These are phyloP conservation scores for Sporisorium reilianum DNA, from an alignment of 1,284 basidiomycete genomes.

Conservation along the genomic window DNA sequence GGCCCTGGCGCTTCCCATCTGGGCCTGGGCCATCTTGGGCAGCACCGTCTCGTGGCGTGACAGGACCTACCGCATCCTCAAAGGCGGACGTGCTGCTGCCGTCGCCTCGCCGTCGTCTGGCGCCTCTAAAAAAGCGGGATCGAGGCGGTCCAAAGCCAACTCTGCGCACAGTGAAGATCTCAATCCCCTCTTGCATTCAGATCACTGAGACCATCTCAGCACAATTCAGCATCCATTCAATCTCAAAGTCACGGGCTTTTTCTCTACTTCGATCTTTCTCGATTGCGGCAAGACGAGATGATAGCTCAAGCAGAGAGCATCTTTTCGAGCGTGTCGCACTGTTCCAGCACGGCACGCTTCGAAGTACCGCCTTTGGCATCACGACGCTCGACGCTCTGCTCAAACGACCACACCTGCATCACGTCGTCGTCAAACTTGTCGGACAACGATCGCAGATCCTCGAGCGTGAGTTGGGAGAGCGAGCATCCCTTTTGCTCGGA, in stretches of 20 bases:
- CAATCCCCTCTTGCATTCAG: conserved; percentile 27
- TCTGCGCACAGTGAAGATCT: conserved; percentile 14
- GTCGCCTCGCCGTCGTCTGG: conserved; percentile 18
- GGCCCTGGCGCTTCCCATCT: conserved; percentile 65
- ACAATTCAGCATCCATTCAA: not conserved
- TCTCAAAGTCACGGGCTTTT: conserved; percentile 2
- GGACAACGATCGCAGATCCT: conserved; percentile 82
- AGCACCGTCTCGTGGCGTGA: conserved; percentile 53
- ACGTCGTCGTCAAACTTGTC: conserved; percentile 86
- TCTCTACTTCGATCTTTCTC: not conserved
- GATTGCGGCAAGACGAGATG: not conserved
- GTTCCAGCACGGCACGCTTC: conserved; percentile 83
- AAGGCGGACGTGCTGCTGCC: conserved; percentile 41
- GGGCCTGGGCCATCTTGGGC: conserved; percentile 65
- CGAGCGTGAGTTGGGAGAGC: conserved; percentile 82
- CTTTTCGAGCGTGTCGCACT: conserved; percentile 70
- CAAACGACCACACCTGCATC: conserved; percentile 67
- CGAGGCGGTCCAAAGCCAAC: conserved; percentile 11
- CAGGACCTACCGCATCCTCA: conserved; percentile 39
- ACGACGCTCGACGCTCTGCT: conserved; percentile 86
- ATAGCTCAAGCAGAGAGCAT: conserved; percentile 25
- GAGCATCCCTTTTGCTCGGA: conserved; percentile 86
- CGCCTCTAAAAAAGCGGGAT: conserved; percentile 7
- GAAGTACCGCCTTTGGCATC: conserved; percentile 93
- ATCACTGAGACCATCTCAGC: not conserved